Conservation (phyloP, 805 yeast species). For the Candida parachauliodes region DNA sequence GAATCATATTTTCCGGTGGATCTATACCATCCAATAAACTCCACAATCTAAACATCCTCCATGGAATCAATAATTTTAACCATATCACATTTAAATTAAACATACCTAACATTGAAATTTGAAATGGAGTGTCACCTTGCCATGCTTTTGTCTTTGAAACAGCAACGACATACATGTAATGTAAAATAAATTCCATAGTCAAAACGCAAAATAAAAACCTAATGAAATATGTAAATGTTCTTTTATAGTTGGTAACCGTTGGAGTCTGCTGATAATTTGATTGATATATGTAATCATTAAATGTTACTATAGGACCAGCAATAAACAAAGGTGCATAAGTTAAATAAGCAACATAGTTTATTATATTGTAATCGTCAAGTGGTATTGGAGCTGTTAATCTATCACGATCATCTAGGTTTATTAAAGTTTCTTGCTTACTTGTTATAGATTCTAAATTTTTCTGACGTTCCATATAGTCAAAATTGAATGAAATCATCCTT, state of each 20-base stretch:
- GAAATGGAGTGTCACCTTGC: constrained; percentile 86
- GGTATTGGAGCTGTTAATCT: constrained; percentile 65
- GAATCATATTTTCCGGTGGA: constrained; percentile 95
- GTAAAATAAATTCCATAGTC: constrained; percentile 86
- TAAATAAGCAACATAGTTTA: constrained; percentile 71
- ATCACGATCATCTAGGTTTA: constrained; percentile 51
- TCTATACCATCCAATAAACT: constrained; percentile 87
- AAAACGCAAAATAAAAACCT: constrained; percentile 71
- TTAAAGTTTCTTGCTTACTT: constrained; percentile 11
- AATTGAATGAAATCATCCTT: constrained; percentile 76
- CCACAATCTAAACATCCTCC: constrained; percentile 96
- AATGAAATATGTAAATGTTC: constrained; percentile 58
- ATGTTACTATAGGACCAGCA: constrained; percentile 93
- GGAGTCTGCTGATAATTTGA: constrained; percentile 50
- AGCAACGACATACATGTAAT: constrained; percentile 89
- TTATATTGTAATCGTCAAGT: constrained; percentile 53
- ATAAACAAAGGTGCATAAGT: constrained; percentile 85
- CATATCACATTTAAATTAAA: constrained; percentile 89
- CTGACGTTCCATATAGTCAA: constrained; percentile 61
- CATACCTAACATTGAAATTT: constrained; percentile 90
- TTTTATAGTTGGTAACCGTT: constrained; percentile 49
- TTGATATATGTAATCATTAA: constrained; percentile 86
- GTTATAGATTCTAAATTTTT: constrained; percentile 11
- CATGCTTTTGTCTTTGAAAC: constrained; percentile 87
- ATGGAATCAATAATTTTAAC: constrained; percentile 89